Conservation (phyloP, 768 basidiomycete genomes). For the Amanita rubescens region DNA sequence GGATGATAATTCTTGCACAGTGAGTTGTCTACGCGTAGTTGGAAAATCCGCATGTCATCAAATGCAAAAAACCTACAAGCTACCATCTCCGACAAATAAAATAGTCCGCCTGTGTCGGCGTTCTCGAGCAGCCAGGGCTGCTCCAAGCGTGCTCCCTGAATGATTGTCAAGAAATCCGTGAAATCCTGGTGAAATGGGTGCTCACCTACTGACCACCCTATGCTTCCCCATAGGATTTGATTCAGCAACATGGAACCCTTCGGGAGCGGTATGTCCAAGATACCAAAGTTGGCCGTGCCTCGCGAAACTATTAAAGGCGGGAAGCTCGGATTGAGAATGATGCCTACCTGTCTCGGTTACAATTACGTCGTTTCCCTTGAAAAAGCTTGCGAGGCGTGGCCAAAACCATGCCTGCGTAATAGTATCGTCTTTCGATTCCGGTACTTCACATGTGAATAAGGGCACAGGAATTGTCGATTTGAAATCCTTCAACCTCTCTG, state of each 20-base stretch:
- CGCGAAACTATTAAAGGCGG: background rate
- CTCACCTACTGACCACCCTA: conserved; percentile 82
- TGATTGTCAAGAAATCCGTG: background rate
- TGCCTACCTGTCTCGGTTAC: conserved; percentile 75
- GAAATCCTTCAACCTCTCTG: conserved; percentile 41
- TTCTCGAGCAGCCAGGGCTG: conserved; percentile 73
- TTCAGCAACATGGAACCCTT: conserved; percentile 55
- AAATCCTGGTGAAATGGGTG: background rate
- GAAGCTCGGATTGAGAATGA: background rate
- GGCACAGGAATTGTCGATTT: conserved; percentile 39
- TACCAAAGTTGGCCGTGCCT: conserved; percentile 81
- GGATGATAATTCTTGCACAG: conserved; percentile 77
- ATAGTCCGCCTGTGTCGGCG: conserved; percentile 57
- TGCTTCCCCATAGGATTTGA: conserved; percentile 88
- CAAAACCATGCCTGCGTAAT: conserved; percentile 83
- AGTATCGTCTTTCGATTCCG: conserved; percentile 31
- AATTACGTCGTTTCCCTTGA: conserved; percentile 66
- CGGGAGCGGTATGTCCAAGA: conserved; percentile 75
- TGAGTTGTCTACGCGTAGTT: conserved; percentile 47
- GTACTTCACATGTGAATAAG: conserved; percentile 33
- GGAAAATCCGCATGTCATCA: conserved; percentile 6
- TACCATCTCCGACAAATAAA: conserved; percentile 82
- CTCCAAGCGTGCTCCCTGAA: conserved; percentile 60
- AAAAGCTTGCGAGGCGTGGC: conserved; percentile 71
- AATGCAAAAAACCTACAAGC: conserved; percentile 42